Evolutionary conservation across 2,329 filamentous ascomycete genomes (phyloP).

Genomic region (Myriosclerotinia scirpicola): DNA sequence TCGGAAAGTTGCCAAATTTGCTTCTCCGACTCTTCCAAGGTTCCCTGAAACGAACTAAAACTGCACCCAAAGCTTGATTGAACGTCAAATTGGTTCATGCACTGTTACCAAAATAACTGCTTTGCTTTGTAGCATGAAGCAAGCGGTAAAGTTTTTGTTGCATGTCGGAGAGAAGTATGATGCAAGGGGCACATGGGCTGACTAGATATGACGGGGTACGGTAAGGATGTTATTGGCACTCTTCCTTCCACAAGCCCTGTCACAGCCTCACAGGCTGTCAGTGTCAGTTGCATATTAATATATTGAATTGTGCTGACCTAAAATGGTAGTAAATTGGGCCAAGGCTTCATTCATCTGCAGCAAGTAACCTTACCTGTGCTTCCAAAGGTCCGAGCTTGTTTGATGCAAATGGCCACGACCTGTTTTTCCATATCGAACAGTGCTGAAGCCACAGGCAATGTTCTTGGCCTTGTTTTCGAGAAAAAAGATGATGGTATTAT

Average conservation of each 20-base stretch:
- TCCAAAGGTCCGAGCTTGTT: no score
- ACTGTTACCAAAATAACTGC: not conserved
- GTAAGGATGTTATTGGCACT: not conserved
- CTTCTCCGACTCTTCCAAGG: conserved; percentile 10
- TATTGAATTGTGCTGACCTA: not conserved
- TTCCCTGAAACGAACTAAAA: not conserved
- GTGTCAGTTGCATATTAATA: not conserved
- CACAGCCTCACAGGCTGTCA: not conserved
- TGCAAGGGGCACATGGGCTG: not conserved
- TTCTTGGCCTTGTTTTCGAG: no score
- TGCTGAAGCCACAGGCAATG: not conserved
- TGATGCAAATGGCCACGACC: not conserved
- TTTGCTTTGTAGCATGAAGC: not conserved
- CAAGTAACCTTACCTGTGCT: not conserved
- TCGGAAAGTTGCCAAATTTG: conserved; percentile 13
- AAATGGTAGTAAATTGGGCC: not conserved
- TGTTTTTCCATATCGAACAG: not conserved
- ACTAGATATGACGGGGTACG: not conserved
- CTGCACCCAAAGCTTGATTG: not conserved
- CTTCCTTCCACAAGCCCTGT: not conserved
- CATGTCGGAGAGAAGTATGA: not conserved
- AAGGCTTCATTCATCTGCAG: not conserved
- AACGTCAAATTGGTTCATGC: not conserved
- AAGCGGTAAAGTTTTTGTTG: not conserved
- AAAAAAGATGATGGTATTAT: not conserved